phyloP scores from a whole-genome alignment of 345 rosid species.

The Linum trigynum region DNA sequence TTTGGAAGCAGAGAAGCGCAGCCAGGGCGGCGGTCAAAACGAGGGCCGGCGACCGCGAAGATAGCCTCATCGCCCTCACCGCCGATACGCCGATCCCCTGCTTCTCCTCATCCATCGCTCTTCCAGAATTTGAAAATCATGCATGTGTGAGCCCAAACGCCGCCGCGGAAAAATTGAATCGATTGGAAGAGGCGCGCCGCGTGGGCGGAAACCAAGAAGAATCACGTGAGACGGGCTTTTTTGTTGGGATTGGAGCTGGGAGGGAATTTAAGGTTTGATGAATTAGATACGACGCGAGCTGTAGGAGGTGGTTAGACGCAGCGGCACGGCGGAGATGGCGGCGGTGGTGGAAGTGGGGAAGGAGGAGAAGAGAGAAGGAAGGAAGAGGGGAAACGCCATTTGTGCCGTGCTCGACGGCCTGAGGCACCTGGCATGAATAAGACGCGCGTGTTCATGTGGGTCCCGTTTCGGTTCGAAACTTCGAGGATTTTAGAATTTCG shows the following conservation, averaged over 20 bases:
- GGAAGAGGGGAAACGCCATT: background rate
- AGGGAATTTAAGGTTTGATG: background rate
- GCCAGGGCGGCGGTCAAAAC: constrained; percentile 41
- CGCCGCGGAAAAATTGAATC: too few relatives aligned
- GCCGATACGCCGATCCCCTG: constrained; percentile 12
- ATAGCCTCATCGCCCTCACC: constrained; percentile 25
- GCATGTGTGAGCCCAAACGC: background rate
- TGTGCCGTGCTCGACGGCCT: background rate
- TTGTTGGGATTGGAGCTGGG: background rate
- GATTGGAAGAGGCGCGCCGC: background rate
- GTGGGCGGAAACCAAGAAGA: background rate
- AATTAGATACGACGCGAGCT: background rate
- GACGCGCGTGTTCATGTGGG: background rate
- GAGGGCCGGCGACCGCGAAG: constrained; percentile 32
- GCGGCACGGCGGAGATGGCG: background rate
- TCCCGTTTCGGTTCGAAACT: background rate
- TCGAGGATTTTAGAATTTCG: background rate
- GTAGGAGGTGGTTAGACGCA: background rate
- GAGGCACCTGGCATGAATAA: background rate
- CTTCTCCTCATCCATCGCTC: constrained; percentile 43
- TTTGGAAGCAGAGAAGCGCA: constrained; percentile 49
- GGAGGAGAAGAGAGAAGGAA: background rate
- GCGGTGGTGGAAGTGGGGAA: background rate
- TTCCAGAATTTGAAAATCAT: background rate
- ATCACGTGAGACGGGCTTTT: background rate